These are phyloP conservation scores for Pichia membranifaciens DNA, from an alignment of 805 yeast species.

Conservation along the genomic window DNA sequence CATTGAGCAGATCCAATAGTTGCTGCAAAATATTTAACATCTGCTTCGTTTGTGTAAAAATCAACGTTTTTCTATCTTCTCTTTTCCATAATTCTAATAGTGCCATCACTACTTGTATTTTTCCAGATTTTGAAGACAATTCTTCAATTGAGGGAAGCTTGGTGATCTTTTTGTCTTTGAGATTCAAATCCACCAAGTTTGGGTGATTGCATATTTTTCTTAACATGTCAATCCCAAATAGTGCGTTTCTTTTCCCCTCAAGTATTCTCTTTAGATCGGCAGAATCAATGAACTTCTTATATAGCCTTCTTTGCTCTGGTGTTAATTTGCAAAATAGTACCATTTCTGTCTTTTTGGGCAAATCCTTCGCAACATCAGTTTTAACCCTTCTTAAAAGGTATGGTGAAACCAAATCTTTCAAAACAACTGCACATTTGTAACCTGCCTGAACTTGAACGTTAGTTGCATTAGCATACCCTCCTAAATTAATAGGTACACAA, in stretches of 20 bases:
- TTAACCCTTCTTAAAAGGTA: slow-evolving; percentile 82
- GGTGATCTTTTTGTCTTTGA: slow-evolving; percentile 21
- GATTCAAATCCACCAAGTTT: slow-evolving; percentile 56
- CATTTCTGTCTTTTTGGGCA: slow-evolving; percentile 91
- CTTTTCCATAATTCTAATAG: slow-evolving; percentile 68
- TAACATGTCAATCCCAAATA: slow-evolving; percentile 84
- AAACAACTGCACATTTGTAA: slow-evolving; percentile 87
- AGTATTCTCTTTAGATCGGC: slow-evolving; percentile 68
- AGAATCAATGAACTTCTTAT: slow-evolving; percentile 67
- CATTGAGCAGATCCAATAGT: slow-evolving; percentile 43
- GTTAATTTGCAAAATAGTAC: slow-evolving; percentile 89
- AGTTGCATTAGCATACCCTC: slow-evolving; percentile 98
- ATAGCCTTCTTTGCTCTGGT: slow-evolving; percentile 63
- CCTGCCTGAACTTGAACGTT: slow-evolving; percentile 96
- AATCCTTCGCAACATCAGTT: slow-evolving; percentile 89
- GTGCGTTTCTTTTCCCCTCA: slow-evolving; percentile 71
- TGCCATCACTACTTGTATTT: slow-evolving; percentile 81
- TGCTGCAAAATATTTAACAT: slow-evolving; percentile 84
- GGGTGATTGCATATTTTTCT: slow-evolving; percentile 97
- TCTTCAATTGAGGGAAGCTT: slow-evolving; percentile 31
- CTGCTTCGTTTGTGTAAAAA: slow-evolving; percentile 91
- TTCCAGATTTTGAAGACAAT: slow-evolving; percentile 56
- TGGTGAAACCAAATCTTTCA: slow-evolving; percentile 85
- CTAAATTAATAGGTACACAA: slow-evolving; percentile 85
- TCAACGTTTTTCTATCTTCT: slow-evolving; percentile 70